Evolutionary conservation across 2,329 filamentous ascomycete species (phyloP), one percentile per base, ranked within the genome.

Genomic region (Pseudogymnoascus sp.): DNA sequence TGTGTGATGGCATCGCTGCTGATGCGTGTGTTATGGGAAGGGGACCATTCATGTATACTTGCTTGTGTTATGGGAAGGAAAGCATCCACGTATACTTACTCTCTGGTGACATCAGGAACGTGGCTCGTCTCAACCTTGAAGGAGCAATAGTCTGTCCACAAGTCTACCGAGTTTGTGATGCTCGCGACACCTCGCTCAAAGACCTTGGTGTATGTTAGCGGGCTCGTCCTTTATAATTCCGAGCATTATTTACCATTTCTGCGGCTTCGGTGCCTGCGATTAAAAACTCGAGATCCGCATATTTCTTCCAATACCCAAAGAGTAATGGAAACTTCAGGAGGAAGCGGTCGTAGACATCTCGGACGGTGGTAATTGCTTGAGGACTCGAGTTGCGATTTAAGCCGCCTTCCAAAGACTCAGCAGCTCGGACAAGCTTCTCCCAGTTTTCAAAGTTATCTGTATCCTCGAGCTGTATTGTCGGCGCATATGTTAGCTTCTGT

Each of bases 251-350:
- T 76, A 96, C 92, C 89, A 97, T 96, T 76, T 97, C 95, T 62
- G 95, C 95, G 46, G 93, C 93, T 79, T 99, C 95, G 4, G 95
- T 96, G 16, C 95, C 95, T 3, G 92, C 92, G 68, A 99, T 96
- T 60, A 92, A 92, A 78, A 99, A 99, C 73, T 99, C 95, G 67
- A 96, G 83, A 72, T 97, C 93, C 72, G 95, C 95, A 82, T 97
- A 99, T 75, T 97, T 97, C 80, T 97, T 97, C 95, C 95, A 99
- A 79, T 97, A 99, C 61, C 93, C 95, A 72, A 97, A 99, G 40
- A 97, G 85, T 9, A 97, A 83, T 2, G 95, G 95, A 68, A 97
- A 99, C 73, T 96, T 97, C 65, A 90, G 85, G 21, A 99, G 88
- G 73, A 99, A 96, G 59, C 89, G 86, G 75, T 99, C 93, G 79